Conservation (phyloP, 257 asterid species). For the Solanum pennellii region DNA sequence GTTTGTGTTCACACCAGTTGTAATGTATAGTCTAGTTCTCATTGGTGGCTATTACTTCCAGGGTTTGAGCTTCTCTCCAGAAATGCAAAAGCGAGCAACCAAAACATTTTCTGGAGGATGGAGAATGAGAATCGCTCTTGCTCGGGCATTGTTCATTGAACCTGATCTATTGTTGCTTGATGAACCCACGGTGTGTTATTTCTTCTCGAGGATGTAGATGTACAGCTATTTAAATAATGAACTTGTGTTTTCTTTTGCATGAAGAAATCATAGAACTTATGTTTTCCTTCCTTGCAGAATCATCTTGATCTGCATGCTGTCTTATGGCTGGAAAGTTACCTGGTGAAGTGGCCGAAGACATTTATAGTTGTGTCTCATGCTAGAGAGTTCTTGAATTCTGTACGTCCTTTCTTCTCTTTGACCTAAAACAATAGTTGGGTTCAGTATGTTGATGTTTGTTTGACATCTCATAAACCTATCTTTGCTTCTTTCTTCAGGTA, state of each 20-base stretch:
- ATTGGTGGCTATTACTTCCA: constrained; percentile 14
- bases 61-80: constrained; percentile 95
- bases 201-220: neutral
- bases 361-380: constrained; percentile 98
- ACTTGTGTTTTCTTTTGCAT: constrained; percentile 10
- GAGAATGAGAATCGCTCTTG: constrained; percentile 98
- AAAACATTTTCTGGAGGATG: constrained; percentile 98
- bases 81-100: constrained; percentile 82
- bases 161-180: constrained; percentile 92
- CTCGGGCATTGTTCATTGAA: constrained; percentile 93
- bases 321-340: constrained; percentile 87
- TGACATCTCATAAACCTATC: neutral
- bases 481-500: constrained; percentile 39
- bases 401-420: constrained; percentile 20
- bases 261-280: neutral
- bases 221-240: neutral
- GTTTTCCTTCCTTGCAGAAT: constrained; percentile 50
- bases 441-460: neutral
- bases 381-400: constrained; percentile 92
- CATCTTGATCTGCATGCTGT: constrained; percentile 99
- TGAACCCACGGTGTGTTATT: constrained; percentile 80
- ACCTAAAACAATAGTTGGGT: neutral
- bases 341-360: constrained; percentile 98
- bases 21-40: neutral
- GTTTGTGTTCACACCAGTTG: neutral